A percentile compares a stretch with the other conserved stretches of the same genome.
Conservation (phyloP, 1,139 yeast species). For the Kodamaea sp. region DNA sequence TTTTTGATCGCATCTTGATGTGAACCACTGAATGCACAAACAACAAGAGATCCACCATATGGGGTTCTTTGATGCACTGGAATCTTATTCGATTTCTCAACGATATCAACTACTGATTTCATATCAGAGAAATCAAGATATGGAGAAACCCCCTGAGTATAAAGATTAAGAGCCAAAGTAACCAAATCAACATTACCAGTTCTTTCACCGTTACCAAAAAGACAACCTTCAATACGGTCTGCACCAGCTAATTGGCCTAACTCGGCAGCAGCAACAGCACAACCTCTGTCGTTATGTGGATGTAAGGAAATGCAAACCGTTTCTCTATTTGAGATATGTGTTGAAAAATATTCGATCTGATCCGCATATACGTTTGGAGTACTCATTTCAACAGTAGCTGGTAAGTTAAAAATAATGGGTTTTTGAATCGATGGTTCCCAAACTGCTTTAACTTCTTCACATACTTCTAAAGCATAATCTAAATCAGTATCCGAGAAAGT, state of each 20-base stretch:
- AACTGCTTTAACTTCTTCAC: slow-evolving; percentile 92
- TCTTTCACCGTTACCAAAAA: slow-evolving; percentile 97
- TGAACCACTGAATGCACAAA: slow-evolving; percentile 93
- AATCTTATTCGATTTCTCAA: slow-evolving; percentile 91
- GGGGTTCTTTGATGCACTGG: slow-evolving; percentile 94
- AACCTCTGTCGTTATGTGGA: slow-evolving; percentile 95
- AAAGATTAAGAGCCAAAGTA: slow-evolving; percentile 86
- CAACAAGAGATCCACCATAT: slow-evolving; percentile 94
- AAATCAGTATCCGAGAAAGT: slow-evolving; percentile 87
- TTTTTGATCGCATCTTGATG: slow-evolving; percentile 98
- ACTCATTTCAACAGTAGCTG: slow-evolving; percentile 97
- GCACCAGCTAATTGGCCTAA: slow-evolving; percentile 94
- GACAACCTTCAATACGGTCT: slow-evolving; percentile 95
- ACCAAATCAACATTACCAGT: slow-evolving; percentile 97
- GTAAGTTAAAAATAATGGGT: slow-evolving; percentile 92
- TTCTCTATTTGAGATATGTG: slow-evolving; percentile 76
- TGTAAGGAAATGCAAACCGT: slow-evolving; percentile 86
- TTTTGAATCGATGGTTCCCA: slow-evolving; percentile 84
- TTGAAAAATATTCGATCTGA: slow-evolving; percentile 87
- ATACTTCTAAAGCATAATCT: slow-evolving; percentile 77
- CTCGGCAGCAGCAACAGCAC: slow-evolving; percentile 98
- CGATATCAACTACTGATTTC: slow-evolving; percentile 74
- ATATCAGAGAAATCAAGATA: slow-evolving; percentile 84
- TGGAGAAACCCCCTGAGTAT: slow-evolving; percentile 91
- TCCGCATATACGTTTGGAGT: slow-evolving; percentile 95